These are phyloP conservation scores for Diutina catenulata DNA, from an alignment of 1,139 yeast species.

Conservation along the genomic window DNA sequence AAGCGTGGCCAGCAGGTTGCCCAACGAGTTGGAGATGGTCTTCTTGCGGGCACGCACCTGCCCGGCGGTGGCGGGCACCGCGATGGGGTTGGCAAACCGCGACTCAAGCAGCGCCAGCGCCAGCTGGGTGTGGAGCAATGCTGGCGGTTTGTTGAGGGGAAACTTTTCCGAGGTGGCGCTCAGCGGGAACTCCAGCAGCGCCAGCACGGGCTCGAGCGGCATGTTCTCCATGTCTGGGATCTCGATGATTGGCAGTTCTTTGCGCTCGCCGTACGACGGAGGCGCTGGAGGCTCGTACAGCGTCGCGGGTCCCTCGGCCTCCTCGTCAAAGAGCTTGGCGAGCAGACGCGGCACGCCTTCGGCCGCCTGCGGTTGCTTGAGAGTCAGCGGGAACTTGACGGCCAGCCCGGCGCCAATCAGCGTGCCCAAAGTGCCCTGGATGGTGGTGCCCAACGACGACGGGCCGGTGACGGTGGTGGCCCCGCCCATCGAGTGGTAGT, in stretches of 20 bases:
- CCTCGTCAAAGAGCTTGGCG: slow-evolving; percentile 1
- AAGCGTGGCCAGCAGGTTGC: not conserved
- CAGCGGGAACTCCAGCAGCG: not conserved
- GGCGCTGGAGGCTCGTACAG: not conserved
- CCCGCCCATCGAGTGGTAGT: slow-evolving; percentile 2
- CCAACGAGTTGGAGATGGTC: slow-evolving; percentile 26
- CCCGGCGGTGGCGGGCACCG: not conserved
- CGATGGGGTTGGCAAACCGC: not conserved
- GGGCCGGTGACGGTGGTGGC: not conserved
- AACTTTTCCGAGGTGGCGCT: slow-evolving; percentile 7
- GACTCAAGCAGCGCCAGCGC: slow-evolving; percentile 32
- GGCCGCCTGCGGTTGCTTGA: not conserved
- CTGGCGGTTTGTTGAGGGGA: slow-evolving; percentile 34
- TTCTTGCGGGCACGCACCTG: slow-evolving; percentile 21
- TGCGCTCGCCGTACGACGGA: not conserved
- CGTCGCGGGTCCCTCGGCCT: not conserved
- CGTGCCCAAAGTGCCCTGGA: not conserved
- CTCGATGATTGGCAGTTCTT: slow-evolving; percentile 32
- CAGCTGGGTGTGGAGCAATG: slow-evolving; percentile 37
- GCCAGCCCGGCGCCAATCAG: too few relatives aligned
- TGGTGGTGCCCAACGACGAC: not conserved
- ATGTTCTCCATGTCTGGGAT: slow-evolving; percentile 33
- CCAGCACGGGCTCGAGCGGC: slow-evolving; percentile 8
- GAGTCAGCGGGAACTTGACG: too few relatives aligned
- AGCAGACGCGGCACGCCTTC: not conserved